These are phyloP conservation scores for Ceratocystis cubensis DNA, from an alignment of 2,329 filamentous ascomycete species.

Conservation along the genomic window DNA sequence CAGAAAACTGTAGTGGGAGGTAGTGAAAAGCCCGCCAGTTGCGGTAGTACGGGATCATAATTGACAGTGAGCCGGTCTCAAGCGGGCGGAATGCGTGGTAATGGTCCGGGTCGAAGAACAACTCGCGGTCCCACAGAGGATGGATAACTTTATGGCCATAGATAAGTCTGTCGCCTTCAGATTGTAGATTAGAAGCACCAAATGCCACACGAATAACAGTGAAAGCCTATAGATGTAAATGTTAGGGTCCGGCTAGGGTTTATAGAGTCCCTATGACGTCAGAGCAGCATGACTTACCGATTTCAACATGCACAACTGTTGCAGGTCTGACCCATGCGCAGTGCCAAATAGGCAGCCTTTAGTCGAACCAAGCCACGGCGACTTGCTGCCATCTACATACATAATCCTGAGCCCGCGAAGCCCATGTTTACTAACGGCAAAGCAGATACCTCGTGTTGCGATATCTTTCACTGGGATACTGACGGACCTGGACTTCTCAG, in stretches of 20 bases:
- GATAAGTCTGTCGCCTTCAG: conserved; percentile 16
- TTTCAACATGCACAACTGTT: conserved; percentile 19
- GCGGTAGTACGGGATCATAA: conserved; percentile 20
- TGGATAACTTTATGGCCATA: conserved; percentile 17
- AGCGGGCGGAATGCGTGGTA: conserved; percentile 17
- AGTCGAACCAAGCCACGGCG: conserved; percentile 17
- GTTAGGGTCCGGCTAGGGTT: background rate
- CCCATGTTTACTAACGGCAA: conserved; percentile 20
- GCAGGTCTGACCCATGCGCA: conserved; percentile 16
- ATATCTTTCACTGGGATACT: conserved; percentile 7
- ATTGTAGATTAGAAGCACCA: conserved; percentile 19
- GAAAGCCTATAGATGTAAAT: conserved; percentile 9
- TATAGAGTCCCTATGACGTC: background rate
- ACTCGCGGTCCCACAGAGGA: conserved; percentile 15
- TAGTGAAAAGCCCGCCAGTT: conserved; percentile 19
- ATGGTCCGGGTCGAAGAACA: conserved; percentile 16
- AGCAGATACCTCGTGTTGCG: conserved; percentile 14
- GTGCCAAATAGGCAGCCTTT: conserved; percentile 18
- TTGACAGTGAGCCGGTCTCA: conserved; percentile 13
- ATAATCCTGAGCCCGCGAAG: conserved; percentile 18
- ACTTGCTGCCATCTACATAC: conserved; percentile 18
- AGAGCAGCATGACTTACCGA: background rate
- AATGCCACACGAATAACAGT: conserved; percentile 18
- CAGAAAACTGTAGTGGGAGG: conserved; percentile 13
- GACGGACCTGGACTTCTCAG: background rate